Conservation (phyloP, 768 basidiomycete genomes). For the Boletales sp. region DNA sequence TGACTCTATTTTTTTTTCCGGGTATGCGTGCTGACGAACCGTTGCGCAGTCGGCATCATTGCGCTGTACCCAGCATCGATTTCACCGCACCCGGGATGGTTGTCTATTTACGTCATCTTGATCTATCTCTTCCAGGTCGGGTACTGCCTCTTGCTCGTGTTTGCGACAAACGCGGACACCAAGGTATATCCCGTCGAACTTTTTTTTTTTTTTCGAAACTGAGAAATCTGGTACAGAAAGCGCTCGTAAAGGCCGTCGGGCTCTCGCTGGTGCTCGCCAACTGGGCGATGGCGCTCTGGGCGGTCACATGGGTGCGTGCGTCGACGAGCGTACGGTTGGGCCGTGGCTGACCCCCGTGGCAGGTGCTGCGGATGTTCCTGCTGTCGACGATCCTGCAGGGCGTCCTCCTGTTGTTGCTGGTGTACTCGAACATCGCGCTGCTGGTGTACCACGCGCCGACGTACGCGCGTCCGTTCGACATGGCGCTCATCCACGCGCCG, state of each 20-base stretch:
- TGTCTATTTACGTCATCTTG: constrained; percentile 56
- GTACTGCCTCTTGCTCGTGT: constrained; percentile 76
- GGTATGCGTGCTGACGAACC: not conserved
- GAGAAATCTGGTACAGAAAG: constrained; percentile 37
- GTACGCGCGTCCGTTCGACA: constrained; percentile 63
- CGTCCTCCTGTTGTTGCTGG: constrained; percentile 61
- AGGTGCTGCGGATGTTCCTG: constrained; percentile 78
- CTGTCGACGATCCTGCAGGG: constrained; percentile 70
- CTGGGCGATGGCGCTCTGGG: constrained; percentile 78
- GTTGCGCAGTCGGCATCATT: constrained; percentile 43
- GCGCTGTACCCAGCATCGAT: constrained; percentile 63
- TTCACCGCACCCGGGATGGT: constrained; percentile 57
- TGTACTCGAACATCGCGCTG: constrained; percentile 78
- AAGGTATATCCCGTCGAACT: constrained; percentile 44
- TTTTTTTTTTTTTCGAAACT: not conserved
- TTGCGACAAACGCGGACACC: constrained; percentile 72
- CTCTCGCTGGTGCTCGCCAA: constrained; percentile 73
- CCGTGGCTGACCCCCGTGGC: not conserved
- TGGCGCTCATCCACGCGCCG: constrained; percentile 83
- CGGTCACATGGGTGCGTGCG: constrained; percentile 60
- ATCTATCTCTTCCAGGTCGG: constrained; percentile 72
- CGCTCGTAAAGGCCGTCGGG: constrained; percentile 78
- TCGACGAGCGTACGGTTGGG: accelerated
- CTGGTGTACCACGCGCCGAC: constrained; percentile 68
- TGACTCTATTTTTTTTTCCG: constrained; percentile 19